Evolutionary conservation across 2,329 filamentous ascomycete genomes (phyloP), one percentile per base, ranked within the genome.

Genomic region (Claviceps fusiformis): DNA sequence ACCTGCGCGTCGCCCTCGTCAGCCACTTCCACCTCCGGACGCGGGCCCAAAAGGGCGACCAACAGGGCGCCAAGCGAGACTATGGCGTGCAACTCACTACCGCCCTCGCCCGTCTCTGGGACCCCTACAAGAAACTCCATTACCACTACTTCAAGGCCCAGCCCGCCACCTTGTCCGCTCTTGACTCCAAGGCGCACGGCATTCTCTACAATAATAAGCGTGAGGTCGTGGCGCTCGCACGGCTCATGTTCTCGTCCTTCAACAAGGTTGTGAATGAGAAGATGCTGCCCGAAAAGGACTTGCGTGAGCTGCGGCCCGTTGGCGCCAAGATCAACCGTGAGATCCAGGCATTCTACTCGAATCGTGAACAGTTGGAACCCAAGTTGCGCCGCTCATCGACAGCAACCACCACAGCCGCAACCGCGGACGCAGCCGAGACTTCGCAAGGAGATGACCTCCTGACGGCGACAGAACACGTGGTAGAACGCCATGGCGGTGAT

Each of bases 1-100:
- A 83, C 65, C 71, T 87, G 33, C 73, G 76, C 41, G 68, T 80
- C 15, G 77, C 81, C 5, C 69, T 82, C 48, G 71, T 70, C 50
- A 76, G 66, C 63, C 71, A 74, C 64, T 70, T 67, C 27, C 65
- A 70, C 37, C 68, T 75, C 57, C 67, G 69, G 29, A 50, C 59
- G 17, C 61, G 62, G 52, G 64, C 66, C 13, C 60, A 64, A n/a
- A 56, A 60, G 1, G 67, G 69, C 39, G 58, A 68, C n/a, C 54
- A 61, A n/a, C 58, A 60, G 24, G 64, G 57, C 8, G 72, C 71
- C 46, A 73, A 73, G 62, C 64, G 63, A 7, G 71, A 67, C 0
- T 77, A 77, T 61, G 79, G 76, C 55, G 62, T 67, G 31, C 79
- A 81, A 60, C 71, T 84, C 46, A 63, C 70, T 33, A 61, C 64